Percentiles rank a stretch among this genome's conserved stretches.
Conservation (phyloP, 495 filamentous ascomycete species). For the Penicillium verhagenii region DNA sequence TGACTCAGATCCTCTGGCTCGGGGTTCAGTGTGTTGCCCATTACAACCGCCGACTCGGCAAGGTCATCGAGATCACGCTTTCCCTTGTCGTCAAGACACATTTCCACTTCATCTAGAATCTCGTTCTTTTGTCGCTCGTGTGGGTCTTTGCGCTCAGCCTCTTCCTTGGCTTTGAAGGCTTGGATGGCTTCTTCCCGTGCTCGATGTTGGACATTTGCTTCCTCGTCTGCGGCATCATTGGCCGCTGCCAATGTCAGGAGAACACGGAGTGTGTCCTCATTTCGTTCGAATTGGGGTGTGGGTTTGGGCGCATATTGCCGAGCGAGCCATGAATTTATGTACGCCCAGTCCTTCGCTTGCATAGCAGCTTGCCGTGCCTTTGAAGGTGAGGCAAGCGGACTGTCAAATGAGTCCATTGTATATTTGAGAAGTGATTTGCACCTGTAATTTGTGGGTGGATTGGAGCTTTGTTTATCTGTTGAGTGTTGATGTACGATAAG, state of each 20-base stretch:
- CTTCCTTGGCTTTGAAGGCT: conserved; percentile 33
- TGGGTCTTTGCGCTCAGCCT: conserved; percentile 22
- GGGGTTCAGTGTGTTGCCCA: conserved; percentile 35
- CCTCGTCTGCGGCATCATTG: conserved; percentile 83
- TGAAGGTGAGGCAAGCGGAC: conserved; percentile 43
- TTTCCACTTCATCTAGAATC: conserved; percentile 40
- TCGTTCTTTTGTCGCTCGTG: conserved; percentile 36
- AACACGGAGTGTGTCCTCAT: conserved; percentile 74
- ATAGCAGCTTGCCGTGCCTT: conserved; percentile 50
- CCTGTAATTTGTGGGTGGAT: background rate
- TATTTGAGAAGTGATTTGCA: background rate
- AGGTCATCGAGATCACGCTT: conserved; percentile 38
- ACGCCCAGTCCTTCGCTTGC: conserved; percentile 81
- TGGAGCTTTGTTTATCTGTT: background rate
- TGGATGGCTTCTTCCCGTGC: conserved; percentile 41
- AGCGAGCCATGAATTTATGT: conserved; percentile 77
- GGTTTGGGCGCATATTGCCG: conserved; percentile 63
- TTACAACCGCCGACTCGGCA: conserved; percentile 31
- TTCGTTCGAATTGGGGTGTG: conserved; percentile 74
- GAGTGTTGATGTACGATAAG: conserved; percentile 16
- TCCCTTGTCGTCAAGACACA: conserved; percentile 39
- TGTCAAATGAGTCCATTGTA: conserved; percentile 31
- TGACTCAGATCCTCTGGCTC: conserved; percentile 36
- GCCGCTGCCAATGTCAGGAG: conserved; percentile 71
- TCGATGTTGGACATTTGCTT: conserved; percentile 53